Conservation (phyloP, 768 basidiomycete genomes). For the Heimioporus sp. region DNA sequence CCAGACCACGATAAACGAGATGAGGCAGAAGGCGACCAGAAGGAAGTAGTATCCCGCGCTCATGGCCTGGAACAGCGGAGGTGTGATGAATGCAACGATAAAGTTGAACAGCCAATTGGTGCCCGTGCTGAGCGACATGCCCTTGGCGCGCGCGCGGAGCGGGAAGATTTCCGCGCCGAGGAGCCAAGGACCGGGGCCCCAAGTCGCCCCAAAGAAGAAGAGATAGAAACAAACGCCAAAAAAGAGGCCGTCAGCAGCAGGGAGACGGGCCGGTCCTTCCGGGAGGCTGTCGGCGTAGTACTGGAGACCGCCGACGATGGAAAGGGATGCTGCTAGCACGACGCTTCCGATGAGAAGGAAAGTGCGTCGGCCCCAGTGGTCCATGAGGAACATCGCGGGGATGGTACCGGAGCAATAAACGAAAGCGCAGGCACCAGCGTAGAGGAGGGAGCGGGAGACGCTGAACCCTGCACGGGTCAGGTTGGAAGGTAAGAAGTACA, state of each 20-base stretch:
- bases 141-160: constrained; percentile 37
- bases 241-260: constrained; percentile 37
- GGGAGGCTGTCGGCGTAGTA: constrained; percentile 40
- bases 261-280: constrained; percentile 27
- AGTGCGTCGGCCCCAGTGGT: constrained; percentile 48
- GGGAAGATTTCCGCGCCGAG: constrained; percentile 52
- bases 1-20: constrained; percentile 46
- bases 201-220: constrained; percentile 56
- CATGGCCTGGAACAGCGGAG: constrained; percentile 56
- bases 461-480: constrained; percentile 50
- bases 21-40: constrained; percentile 43
- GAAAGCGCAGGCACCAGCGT: constrained; percentile 45
- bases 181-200: constrained; percentile 56
- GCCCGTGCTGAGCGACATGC: constrained; percentile 36
- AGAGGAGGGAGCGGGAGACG: constrained; percentile 42
- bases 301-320: constrained; percentile 53
- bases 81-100: constrained; percentile 47
- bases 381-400: constrained; percentile 53
- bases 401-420: constrained; percentile 50
- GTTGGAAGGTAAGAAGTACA: constrained; percentile 57
- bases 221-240: constrained; percentile 55
- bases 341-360: constrained; percentile 49
- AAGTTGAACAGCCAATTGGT: constrained; percentile 36
- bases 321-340: constrained; percentile 43
- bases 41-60: constrained; percentile 51